Percentiles rank a stretch among this genome's conserved stretches.
These are phyloP conservation scores for Russula abietina DNA, from an alignment of 768 basidiomycete genomes.

Conservation along the genomic window DNA sequence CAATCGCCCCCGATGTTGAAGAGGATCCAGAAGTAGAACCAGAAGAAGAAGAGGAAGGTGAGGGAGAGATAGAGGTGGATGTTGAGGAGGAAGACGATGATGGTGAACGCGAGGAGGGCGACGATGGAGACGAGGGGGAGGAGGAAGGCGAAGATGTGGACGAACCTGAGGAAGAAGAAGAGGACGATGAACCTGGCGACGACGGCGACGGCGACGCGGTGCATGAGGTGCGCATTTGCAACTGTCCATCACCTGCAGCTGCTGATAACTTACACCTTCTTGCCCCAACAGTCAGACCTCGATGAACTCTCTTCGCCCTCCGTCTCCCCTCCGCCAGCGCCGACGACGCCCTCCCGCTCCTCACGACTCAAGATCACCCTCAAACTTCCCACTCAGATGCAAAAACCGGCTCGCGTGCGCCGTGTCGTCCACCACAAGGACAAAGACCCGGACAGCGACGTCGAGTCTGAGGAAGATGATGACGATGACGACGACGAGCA, in stretches of 20 bases:
- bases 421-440: conserved; percentile 26
- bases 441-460: conserved; percentile 33
- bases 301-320: too few species aligned
- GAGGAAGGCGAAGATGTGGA: conserved; percentile 15
- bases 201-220: too few species aligned
- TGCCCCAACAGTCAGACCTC: too few species aligned
- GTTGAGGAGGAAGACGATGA: conserved; percentile 35
- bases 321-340: too few species aligned
- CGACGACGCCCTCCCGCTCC: conserved; percentile 27
- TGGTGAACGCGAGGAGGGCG: conserved; percentile 31
- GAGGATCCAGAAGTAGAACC: too few species aligned
- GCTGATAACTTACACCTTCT: too few species aligned
- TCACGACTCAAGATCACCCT: conserved; percentile 58
- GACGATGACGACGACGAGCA: conserved; percentile 33
- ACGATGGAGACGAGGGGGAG: conserved; percentile 32
- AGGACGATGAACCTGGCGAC: too few species aligned
- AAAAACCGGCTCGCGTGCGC: conserved; percentile 20
- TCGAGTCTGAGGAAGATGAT: conserved; percentile 38
- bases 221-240: too few species aligned
- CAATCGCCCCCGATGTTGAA: too few species aligned
- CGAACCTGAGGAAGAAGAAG: conserved; percentile 21
- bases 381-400: conserved; percentile 42
- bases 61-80: conserved; percentile 36
- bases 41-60: conserved; percentile 28
- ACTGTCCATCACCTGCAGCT: too few species aligned